These are phyloP conservation scores for Candida vaughaniae DNA, from an alignment of 805 yeast genomes.

Conservation along the genomic window DNA sequence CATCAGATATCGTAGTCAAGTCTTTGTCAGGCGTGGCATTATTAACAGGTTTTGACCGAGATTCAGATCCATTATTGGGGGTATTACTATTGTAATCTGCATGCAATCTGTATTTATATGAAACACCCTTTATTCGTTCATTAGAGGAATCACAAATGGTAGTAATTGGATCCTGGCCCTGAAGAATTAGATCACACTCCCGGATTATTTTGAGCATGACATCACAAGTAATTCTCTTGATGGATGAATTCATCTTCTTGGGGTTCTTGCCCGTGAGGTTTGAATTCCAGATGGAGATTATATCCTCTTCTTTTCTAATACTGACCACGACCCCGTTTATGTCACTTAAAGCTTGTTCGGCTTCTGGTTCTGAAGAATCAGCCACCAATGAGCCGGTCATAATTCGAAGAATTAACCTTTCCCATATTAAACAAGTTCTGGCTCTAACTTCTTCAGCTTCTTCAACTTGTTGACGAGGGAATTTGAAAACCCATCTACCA, in stretches of 20 bases:
- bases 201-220: slow-evolving; percentile 44
- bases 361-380: slow-evolving; percentile 32
- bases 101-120: slow-evolving; percentile 48
- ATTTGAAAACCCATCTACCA: slow-evolving; percentile 62
- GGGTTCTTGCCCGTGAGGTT: slow-evolving; percentile 25
- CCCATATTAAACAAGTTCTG: slow-evolving; percentile 50
- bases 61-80: too few species aligned
- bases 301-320: slow-evolving; percentile 58
- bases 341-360: slow-evolving; percentile 44
- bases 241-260: slow-evolving; percentile 22
- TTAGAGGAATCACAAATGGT: slow-evolving; percentile 10
- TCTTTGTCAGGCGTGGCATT: too few species aligned
- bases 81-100: slow-evolving; percentile 38
- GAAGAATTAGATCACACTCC: slow-evolving; percentile 44
- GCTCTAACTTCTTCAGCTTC: slow-evolving; percentile 25
- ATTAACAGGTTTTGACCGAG: too few species aligned
- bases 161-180: neutral
- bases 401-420: slow-evolving; percentile 50
- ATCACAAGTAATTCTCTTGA: slow-evolving; percentile 43
- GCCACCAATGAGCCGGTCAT: slow-evolving; percentile 52
- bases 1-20: too few species aligned
- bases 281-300: slow-evolving; percentile 62
- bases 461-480: slow-evolving; percentile 32
- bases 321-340: slow-evolving; percentile 61
- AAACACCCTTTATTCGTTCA: slow-evolving; percentile 45